Base-by-base conservation (phyloP, 2,329 filamentous ascomycete genomes). In the Hypoxylon sp. region DNA sequence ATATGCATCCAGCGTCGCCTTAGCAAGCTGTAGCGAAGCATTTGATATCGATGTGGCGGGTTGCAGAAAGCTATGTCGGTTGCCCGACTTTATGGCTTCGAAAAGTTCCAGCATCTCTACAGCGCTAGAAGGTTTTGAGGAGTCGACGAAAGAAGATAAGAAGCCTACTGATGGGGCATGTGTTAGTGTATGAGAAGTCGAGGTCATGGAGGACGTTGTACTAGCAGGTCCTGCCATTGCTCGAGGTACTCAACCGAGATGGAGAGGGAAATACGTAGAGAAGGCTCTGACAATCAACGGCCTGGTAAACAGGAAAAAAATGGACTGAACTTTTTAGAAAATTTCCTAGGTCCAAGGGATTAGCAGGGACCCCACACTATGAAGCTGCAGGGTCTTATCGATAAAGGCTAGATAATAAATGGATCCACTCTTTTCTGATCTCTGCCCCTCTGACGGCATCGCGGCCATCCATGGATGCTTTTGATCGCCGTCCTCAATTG, bases 1-100 rank as follows among this genome's bases (percentile, higher is more conserved):
- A 70, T 97, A 89, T 3, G 89, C 88, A 76, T 97, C 94, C 6
- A 98, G 84, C 3, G 91, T 92, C 44, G 88, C 84, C 81, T 97
- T 97, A n/a, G 92, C 90, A 57, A 94, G 88, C 64, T 89, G 86
- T 22, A 96, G 83, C 17, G 93, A 90, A 2, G 91, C 89, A 33
- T 87, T 86, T 50, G 93, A 89, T 33, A 97, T 84, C 22, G 88
- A 81, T 6, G 86, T 76, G 2, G 88, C 84, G 3, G 95, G 94
- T 71, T 91, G 90, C n/a, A 98, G 84, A 77, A 97, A 97, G 27
- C 82, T 79, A 77, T 95, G 90, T 11, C 92, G 91, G 66, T 89
- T 88, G 64, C 84, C 82, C 14, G 89, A 80, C 70, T 81, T 82
- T 54, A 93, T 84, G 70, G 83, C 85, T 65, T 89, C 84, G 67